These are phyloP conservation scores for Litsea cubeba DNA, from an alignment of 164 flowering plant genomes.

Conservation along the genomic window DNA sequence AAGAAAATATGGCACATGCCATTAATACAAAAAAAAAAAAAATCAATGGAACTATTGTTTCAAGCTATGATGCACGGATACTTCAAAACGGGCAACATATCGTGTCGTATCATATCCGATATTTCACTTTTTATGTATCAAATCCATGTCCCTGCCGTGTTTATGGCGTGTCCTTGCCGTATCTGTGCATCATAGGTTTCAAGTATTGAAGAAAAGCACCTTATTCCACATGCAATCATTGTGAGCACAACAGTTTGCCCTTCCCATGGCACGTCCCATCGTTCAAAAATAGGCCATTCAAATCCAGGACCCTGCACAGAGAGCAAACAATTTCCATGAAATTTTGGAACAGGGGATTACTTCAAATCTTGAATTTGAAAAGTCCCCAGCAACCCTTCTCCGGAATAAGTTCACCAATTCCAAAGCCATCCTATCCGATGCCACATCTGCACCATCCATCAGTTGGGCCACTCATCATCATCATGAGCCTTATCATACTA, in stretches of 20 bases:
- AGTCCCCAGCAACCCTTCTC: no score
- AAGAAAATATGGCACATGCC: neutral
- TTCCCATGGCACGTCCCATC: constrained; percentile 94
- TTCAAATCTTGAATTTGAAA: neutral
- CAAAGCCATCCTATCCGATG: neutral
- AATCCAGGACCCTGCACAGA: constrained; percentile 32
- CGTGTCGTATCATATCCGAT: no score
- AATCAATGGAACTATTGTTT: neutral
- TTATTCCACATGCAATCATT: constrained; percentile 75
- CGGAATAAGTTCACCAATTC: no score
- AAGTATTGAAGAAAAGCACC: constrained; percentile 33
- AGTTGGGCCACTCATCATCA: neutral
- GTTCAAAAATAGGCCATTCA: constrained; percentile 56
- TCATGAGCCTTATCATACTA: neutral
- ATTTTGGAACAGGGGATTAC: neutral
- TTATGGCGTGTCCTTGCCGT: no score
- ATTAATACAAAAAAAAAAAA: no score
- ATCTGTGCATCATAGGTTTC: no score
- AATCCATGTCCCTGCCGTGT: no score
- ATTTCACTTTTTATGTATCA: no score
- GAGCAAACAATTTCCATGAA: constrained; percentile 1
- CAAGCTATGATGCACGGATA: no score
- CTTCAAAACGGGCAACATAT: no score
- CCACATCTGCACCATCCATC: neutral
- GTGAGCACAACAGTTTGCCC: constrained; percentile 78